These are phyloP conservation scores for Dendrobium officinale DNA, from an alignment of 106 monocot genomes.

Conservation along the genomic window DNA sequence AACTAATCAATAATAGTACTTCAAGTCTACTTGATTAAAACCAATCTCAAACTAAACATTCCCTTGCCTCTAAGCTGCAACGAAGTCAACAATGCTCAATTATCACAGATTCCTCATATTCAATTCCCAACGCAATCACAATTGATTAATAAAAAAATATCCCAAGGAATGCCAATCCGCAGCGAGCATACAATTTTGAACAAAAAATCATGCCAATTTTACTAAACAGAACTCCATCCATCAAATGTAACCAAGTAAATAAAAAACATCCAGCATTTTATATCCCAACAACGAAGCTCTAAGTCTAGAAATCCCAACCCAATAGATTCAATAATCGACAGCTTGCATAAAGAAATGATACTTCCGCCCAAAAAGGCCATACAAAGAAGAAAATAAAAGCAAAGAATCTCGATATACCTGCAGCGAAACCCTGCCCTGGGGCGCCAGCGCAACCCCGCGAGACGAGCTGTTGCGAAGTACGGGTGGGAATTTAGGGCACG, in stretches of 20 bases:
- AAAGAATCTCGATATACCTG: not conserved
- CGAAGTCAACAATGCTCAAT: not conserved
- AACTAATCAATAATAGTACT: not conserved
- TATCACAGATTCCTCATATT: not conserved
- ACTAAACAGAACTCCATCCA: not conserved
- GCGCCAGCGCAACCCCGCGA: not conserved
- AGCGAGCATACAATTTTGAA: not conserved
- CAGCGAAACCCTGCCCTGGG: not conserved
- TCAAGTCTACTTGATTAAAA: not conserved
- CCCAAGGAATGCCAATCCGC: not conserved
- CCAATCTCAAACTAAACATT: not conserved
- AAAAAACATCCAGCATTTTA: not conserved
- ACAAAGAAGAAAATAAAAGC: not conserved
- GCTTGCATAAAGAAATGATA: not conserved
- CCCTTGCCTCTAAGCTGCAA: not conserved
- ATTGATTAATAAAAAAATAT: not conserved
- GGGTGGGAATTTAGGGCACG: slow-evolving; percentile 1
- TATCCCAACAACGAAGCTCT: not conserved
- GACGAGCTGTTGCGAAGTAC: not conserved
- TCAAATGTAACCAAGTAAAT: not conserved
- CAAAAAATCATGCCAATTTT: not conserved
- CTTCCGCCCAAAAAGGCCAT: not conserved
- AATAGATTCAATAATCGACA: not conserved
- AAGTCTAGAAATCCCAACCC: not conserved
- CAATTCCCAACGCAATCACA: not conserved